A percentile compares a stretch with the other conserved stretches of the same genome.
Evolutionary conservation across 75 land plant genomes (phyloP).

Genomic region (Cryptomeria japonica): DNA sequence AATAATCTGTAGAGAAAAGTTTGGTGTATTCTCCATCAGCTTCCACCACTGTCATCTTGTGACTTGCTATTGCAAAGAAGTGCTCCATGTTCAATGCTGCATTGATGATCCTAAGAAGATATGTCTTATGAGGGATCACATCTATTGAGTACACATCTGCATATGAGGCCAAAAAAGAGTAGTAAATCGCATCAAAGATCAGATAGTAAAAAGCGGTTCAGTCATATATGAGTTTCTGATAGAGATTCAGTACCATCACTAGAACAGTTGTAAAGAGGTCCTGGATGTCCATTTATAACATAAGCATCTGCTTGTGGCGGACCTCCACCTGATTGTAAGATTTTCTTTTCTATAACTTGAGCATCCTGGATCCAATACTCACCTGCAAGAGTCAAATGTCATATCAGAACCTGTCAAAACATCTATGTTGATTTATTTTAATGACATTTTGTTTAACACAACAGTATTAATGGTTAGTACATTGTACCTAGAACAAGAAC

Average conservation of each 20-base stretch:
- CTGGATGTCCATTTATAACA: slow-evolving; percentile 59
- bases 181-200: neutral
- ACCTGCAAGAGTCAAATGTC: slow-evolving; percentile 11
- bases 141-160: slow-evolving; percentile 34
- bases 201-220: neutral
- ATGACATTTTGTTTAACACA: neutral
- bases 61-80: slow-evolving; percentile 68
- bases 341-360: neutral
- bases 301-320: slow-evolving; percentile 41
- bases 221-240: neutral
- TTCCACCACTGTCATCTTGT: slow-evolving; percentile 62
- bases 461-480: slow-evolving; percentile 1
- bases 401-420: neutral
- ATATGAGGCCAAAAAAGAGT: neutral
- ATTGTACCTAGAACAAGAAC: slow-evolving; percentile 43
- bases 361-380: slow-evolving; percentile 17
- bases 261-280: slow-evolving; percentile 48
- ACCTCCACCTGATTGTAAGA: slow-evolving; percentile 34
- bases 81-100: slow-evolving; percentile 49
- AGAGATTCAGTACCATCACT: slow-evolving; percentile 14
- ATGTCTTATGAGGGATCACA: slow-evolving; percentile 49
- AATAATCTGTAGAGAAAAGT: slow-evolving; percentile 25
- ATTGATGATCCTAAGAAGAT: slow-evolving; percentile 60
- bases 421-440: neutral
- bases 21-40: slow-evolving; percentile 57